Conservation (phyloP, 257 asterid genomes). For the Cordia subcordata region DNA sequence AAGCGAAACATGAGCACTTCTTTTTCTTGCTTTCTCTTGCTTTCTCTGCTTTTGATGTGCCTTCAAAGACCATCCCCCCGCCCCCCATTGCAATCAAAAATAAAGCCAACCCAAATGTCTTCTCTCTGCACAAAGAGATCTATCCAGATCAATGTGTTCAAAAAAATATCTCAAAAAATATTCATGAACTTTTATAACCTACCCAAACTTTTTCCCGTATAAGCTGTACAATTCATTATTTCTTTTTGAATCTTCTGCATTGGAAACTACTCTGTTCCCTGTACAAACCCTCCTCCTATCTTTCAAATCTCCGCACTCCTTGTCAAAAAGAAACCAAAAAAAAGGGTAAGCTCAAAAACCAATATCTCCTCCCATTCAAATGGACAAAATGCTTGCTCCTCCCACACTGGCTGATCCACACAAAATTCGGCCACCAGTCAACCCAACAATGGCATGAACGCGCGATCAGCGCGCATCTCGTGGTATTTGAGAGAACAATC, state of each 20-base stretch:
- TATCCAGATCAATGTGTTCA: too few relatives aligned
- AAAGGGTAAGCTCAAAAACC: constrained; percentile 16
- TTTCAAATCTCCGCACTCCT: constrained; percentile 43
- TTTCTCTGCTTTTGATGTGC: constrained; percentile 44
- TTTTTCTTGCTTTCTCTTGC: constrained; percentile 32
- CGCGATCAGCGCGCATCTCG: background rate
- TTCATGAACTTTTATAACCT: constrained; percentile 15
- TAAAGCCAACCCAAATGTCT: too few relatives aligned
- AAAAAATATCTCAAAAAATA: constrained; percentile 10
- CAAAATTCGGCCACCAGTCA: constrained; percentile 57
- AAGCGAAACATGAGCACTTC: constrained; percentile 25
- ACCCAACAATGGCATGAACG: constrained; percentile 9
- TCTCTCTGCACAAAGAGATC: too few relatives aligned
- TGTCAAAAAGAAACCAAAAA: constrained; percentile 15
- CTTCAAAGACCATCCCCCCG: constrained; percentile 6
- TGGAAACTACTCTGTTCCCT: constrained; percentile 45
- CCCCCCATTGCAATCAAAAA: too few relatives aligned
- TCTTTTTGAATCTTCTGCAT: constrained; percentile 39
- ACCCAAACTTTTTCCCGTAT: constrained; percentile 36
- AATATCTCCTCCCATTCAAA: constrained; percentile 28
- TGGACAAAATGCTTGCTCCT: constrained; percentile 37
- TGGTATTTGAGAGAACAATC: background rate
- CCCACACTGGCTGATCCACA: constrained; percentile 36
- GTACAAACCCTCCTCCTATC: constrained; percentile 22
- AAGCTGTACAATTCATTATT: constrained; percentile 67